Evolutionary conservation across 176 grass and related monocot species (phyloP).

Genomic region (Aechmea fasciata): DNA sequence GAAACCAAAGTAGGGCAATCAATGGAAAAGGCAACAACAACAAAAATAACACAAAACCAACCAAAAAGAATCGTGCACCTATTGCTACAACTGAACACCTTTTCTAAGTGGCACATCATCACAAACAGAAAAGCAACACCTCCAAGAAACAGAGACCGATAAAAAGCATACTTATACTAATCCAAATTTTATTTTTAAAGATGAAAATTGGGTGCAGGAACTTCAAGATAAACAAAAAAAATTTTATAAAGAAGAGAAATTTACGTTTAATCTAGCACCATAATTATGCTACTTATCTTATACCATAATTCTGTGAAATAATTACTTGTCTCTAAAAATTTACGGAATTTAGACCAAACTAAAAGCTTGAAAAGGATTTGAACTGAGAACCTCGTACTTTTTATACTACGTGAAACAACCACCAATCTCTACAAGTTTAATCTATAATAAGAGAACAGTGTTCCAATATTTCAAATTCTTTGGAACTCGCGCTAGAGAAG

Average conservation of each 20-base stretch:
- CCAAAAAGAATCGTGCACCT: not conserved
- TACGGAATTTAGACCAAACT: too few species aligned
- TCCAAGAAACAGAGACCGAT: constrained; percentile 4
- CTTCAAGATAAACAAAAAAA: not conserved
- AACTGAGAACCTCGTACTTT: too few species aligned
- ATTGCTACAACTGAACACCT: not conserved
- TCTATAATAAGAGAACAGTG: not conserved
- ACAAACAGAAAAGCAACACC: constrained; percentile 7
- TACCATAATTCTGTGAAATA: too few species aligned
- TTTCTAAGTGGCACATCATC: not conserved
- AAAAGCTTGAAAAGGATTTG: too few species aligned
- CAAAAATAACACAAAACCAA: constrained; percentile 1
- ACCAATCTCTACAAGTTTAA: too few species aligned
- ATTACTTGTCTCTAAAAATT: too few species aligned
- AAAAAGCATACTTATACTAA: not conserved
- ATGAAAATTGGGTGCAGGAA: not conserved
- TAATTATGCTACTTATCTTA: too few species aligned
- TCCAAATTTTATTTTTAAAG: not conserved
- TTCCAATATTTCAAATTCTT: not conserved
- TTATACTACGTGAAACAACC: too few species aligned
- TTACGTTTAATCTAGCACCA: not conserved
- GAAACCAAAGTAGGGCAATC: not conserved
- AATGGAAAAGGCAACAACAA: not conserved
- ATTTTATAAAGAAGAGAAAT: not conserved
- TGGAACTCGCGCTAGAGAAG: too few species aligned